Evolutionary conservation across 2,329 filamentous ascomycete species (phyloP), one percentile per base, ranked within the genome.

Genomic region (Neonectria faginata): DNA sequence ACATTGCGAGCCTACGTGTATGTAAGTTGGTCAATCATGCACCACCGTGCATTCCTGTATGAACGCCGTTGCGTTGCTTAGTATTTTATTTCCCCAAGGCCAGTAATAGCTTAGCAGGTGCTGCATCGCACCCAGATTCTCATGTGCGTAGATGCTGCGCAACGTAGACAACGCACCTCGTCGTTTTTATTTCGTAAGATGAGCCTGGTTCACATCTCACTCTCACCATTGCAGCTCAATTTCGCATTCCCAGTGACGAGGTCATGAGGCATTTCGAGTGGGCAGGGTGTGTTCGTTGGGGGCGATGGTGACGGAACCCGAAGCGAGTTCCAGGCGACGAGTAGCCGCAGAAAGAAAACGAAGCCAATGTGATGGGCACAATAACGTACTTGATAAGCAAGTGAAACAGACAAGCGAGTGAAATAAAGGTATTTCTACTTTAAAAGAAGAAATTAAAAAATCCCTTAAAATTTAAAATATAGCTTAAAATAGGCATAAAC

Each of bases 311-410:
- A 44, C n/a, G 18, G n/a, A 44, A 20, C 8, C 3, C 41, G 14
- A 8, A 14, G 14, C 6, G 14, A 7, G 7, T 36, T 5, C 7
- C 14, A 39, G 7, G 14, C 14, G 14, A 39, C 7, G 16, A 39
- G 5, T 7, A n/a, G 14, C 2, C 1, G 2, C 14, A 3, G 14
- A n/a, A 7, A 8, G 16, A 7, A 3, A 3, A 14, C 5, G 7
- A 44, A 20, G 9, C 1, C 10, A 10, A 22, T 5, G 18, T 20
- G 11, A 20, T 44, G 20, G 41, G 2, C 36, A 20, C 18, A 5
- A 12, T n/a, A n/a, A n/a, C n/a, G n/a, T n/a, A n/a, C n/a, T n/a
- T n/a, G n/a, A n/a, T n/a, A n/a, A n/a, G n/a, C n/a, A n/a, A n/a
- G n/a, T n/a, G n/a, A n/a, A n/a, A n/a, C n/a, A n/a, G n/a, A n/a